Base-by-base conservation (phyloP, 2,329 filamentous ascomycete genomes). In the Graphiopsis chlorocephala region DNA sequence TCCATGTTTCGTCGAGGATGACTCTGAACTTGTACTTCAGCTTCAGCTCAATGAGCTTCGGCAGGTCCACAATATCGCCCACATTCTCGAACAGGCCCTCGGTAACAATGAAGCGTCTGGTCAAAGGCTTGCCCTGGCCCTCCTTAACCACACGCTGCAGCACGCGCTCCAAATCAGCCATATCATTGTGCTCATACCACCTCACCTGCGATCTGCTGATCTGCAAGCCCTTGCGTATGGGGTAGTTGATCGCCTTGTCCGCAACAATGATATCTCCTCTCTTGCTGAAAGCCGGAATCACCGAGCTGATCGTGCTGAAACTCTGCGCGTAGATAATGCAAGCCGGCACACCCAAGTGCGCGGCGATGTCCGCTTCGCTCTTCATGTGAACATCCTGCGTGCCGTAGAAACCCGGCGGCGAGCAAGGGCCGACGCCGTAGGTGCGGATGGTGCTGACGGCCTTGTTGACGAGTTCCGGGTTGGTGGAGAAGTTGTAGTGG, bases 311-410 rank as follows among this genome's bases (percentile, higher is more conserved):
- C 47, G 95, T 97, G 28, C 92, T 96, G 76, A 99, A 98, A 4
- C 93, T 90, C 76, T 99, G 95, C 0, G 95, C 91, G 75, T 99
- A 99, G 66, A 99, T 88, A 70, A 99, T 98, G 75, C 92, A 96
- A 33, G 90, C 89, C 63, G 93, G 88, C 1, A 91, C 92, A 26
- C 95, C 95, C 28, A 99, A 80, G 75, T 94, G 96, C 11, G 90
- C 86, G 26, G 95, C 93, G 74, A 99, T 93, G 76, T 98, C 94
- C 64, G 91, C 87, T 80, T 99, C 95, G 17, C 92, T 93, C 82
- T 96, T 95, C 87, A 97, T 94, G 78, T 99, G 95, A 53, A 98
- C 93, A 79, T 99, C 95, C 77, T 98, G 94, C 33, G 93, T 99
- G 69, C 93, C 95, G 80, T 99, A 99, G 81, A 99, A 99, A 69